These are phyloP conservation scores for Sugiyamaella xylanicola DNA, from an alignment of 1,139 yeast species.

Conservation along the genomic window DNA sequence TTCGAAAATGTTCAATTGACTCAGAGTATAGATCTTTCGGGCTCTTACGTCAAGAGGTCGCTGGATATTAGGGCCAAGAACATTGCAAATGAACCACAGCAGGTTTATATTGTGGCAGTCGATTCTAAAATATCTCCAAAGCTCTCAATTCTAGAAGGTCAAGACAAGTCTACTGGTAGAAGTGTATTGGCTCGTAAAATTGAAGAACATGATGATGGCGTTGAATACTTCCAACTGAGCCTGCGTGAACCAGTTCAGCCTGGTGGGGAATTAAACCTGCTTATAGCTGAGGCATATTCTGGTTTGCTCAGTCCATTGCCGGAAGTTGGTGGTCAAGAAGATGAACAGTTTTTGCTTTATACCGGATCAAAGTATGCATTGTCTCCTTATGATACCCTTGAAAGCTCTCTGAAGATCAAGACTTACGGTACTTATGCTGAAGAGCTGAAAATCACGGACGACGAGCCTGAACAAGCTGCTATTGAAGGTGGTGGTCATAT, in stretches of 20 bases:
- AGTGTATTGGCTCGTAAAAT: conserved; percentile 23
- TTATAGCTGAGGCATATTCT: conserved; percentile 57
- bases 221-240: conserved; percentile 51
- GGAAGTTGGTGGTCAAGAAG: conserved; percentile 58
- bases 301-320: conserved; percentile 64
- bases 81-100: conserved; percentile 55
- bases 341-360: conserved; percentile 61
- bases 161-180: conserved; percentile 29
- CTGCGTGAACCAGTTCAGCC: conserved; percentile 72
- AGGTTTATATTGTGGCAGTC: conserved; percentile 57
- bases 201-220: conserved; percentile 26
- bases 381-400: conserved; percentile 63
- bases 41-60: conserved; percentile 68
- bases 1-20: conserved; percentile 39
- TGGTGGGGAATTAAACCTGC: conserved; percentile 52
- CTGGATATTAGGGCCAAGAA: conserved; percentile 61
- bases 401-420: conserved; percentile 52
- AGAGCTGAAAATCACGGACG: conserved; percentile 28
- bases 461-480: conserved; percentile 27
- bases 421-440: conserved; percentile 28
- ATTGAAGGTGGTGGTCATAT: conserved; percentile 43
- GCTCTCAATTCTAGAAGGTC: conserved; percentile 51
- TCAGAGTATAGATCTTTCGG: conserved; percentile 59
- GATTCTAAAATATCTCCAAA: conserved; percentile 50
- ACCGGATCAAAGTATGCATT: conserved; percentile 59